Conservation (phyloP, 108 stramenopile genomes). For the Cyclotella sp. region DNA sequence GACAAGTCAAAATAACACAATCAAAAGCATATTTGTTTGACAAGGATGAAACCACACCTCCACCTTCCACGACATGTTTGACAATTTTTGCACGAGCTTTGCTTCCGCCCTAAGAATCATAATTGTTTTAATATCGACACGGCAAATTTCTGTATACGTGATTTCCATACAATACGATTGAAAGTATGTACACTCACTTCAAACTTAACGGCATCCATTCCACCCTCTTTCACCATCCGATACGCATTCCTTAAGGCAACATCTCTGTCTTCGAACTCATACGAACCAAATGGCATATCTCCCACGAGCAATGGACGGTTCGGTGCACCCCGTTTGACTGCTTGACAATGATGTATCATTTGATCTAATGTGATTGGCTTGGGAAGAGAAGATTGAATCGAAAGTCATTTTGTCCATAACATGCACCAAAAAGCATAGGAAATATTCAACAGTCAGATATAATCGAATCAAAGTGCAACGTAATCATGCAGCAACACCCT, state of each 20-base stretch:
- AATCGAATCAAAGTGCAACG: background rate
- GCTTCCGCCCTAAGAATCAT: conserved; percentile 67
- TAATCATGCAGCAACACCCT: background rate
- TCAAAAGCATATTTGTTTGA: background rate
- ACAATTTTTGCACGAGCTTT: conserved; percentile 72
- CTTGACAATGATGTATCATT: conserved; percentile 96
- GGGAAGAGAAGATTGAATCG: background rate
- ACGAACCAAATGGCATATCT: conserved; percentile 98
- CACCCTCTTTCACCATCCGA: conserved; percentile 90
- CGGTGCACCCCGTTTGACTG: conserved; percentile 84
- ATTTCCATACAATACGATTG: background rate
- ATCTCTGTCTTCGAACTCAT: conserved; percentile 90
- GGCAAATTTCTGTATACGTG: background rate
- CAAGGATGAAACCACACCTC: conserved; percentile 58
- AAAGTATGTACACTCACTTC: conserved; percentile 66
- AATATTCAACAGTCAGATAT: no score
- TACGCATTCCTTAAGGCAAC: conserved; percentile 88
- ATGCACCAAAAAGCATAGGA: no score
- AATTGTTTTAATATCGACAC: background rate
- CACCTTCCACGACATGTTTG: conserved; percentile 88
- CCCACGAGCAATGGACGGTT: conserved; percentile 90
- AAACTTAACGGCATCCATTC: conserved; percentile 93
- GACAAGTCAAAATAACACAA: background rate
- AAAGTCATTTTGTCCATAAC: background rate
- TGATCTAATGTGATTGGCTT: conserved; percentile 93